Percentiles rank a stretch among this genome's conserved stretches.
Conservation (phyloP, 805 yeast genomes). For the Wickerhamiella sorbophila region DNA sequence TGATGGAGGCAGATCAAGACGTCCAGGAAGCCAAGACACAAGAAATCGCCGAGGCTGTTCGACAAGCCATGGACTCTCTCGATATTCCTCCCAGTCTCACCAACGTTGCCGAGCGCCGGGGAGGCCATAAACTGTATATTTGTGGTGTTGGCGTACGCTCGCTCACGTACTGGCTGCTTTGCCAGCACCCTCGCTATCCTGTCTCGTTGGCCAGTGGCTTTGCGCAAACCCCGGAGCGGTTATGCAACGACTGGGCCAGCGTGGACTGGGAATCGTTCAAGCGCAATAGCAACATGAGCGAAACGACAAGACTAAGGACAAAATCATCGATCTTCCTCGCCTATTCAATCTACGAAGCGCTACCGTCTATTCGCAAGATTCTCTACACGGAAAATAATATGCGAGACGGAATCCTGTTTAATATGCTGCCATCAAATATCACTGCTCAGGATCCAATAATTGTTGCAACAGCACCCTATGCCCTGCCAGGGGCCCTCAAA, state of each 20-base stretch:
- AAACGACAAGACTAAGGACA: not conserved
- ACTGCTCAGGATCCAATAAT: slow-evolving; percentile 54
- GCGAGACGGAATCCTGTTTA: slow-evolving; percentile 59
- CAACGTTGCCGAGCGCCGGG: slow-evolving; percentile 37
- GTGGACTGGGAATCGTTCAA: not conserved
- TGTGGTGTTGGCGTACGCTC: slow-evolving; percentile 70
- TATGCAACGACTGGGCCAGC: not conserved
- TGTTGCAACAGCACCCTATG: slow-evolving; percentile 57
- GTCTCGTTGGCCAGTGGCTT: slow-evolving; percentile 58
- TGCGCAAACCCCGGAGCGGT: slow-evolving; percentile 14
- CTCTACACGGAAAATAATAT: slow-evolving; percentile 68
- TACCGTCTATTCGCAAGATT: slow-evolving; percentile 46
- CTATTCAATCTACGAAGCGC: slow-evolving; percentile 26
- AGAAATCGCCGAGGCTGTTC: slow-evolving; percentile 41
- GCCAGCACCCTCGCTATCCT: slow-evolving; percentile 36
- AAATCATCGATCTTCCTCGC: not conserved
- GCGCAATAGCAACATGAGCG: not conserved
- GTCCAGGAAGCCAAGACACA: slow-evolving; percentile 27
- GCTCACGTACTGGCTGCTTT: slow-evolving; percentile 31
- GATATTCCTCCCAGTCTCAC: slow-evolving; percentile 38
- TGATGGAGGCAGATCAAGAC: slow-evolving; percentile 39
- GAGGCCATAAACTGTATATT: slow-evolving; percentile 49
- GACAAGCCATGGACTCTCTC: slow-evolving; percentile 36
- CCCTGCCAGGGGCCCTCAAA: slow-evolving; percentile 46
- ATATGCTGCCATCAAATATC: slow-evolving; percentile 42